Evolutionary conservation across 371 early-diverging fungal species (phyloP), one percentile per base, ranked within the genome.

Genomic region (Saksenaea vasiformis): DNA sequence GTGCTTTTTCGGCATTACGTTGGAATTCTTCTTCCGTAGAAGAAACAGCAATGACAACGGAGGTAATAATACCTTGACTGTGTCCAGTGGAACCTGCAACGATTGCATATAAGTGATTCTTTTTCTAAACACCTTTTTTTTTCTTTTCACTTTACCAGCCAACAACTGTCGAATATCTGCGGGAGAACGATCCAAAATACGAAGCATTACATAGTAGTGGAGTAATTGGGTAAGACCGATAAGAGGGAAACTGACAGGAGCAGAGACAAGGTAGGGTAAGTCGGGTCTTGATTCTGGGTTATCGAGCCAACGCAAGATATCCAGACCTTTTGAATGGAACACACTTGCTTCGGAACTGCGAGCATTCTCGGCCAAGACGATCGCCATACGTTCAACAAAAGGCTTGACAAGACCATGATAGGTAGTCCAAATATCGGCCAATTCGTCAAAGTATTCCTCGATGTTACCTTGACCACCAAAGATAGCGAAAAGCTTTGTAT

Each of bases 391-490:
- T 56, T 88, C 83, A 60, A 95, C 81, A 71, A 91, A 94, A 56
- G 89, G 85, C 69, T 89, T 84, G 11, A 94, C 88, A 54, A 95
- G 70, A 47, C 93, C 86, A 70, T 91, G 87, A 75, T 95, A 95
- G 65, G 93, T 90, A 57, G 80, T 83, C 80, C 88, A 91, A 41
- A 93, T 85, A 64, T 87, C 85, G 24, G 88, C 90, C 31, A 95
- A 80, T 79, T 97, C 98, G 73, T 93, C 92, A 83, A 97, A 95
- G 85, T 94, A 96, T 63, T 94, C 95, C 64, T 95, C 94, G 57
- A 91, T 90, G 72, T 94, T 95, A 74, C 98, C 98, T 83, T 97
- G 98, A 56, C 97, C 97, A 73, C 97, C 97, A 87, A 97, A 97
- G 69, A 95, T 86, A 47, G 94, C 94, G 67, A 95, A 88, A 44